Evolutionary conservation across 108 stramenopile genomes (phyloP).

Genomic region (Cyclotella cryptica): DNA sequence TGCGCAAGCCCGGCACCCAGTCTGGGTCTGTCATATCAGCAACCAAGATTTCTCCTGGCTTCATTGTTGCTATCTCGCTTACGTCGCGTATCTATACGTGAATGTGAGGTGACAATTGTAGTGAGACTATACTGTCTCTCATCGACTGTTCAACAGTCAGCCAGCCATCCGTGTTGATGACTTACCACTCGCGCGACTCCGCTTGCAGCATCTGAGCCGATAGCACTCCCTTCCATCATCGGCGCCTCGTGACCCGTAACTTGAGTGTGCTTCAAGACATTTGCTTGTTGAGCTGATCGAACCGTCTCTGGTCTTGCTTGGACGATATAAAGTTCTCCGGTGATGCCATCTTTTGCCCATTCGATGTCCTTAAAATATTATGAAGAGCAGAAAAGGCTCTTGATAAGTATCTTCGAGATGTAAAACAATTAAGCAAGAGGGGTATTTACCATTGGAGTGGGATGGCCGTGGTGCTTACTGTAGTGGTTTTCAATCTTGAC

Average conservation of each 20-base stretch:
- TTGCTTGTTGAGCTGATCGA: constrained; percentile 33
- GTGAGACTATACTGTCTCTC: neutral
- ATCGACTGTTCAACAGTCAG: neutral
- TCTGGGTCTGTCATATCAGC: constrained; percentile 58
- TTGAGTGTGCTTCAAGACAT: constrained; percentile 43
- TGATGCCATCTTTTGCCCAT: constrained; percentile 56
- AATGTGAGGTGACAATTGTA: neutral
- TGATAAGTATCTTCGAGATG: neutral
- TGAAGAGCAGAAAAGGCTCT: neutral
- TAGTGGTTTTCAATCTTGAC: constrained; percentile 58
- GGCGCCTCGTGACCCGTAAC: constrained; percentile 31
- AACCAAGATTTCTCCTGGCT: constrained; percentile 43
- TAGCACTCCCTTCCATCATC: constrained; percentile 44
- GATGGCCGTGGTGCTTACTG: constrained; percentile 30
- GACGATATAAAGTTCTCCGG: constrained; percentile 57
- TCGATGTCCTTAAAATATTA: constrained; percentile 45
- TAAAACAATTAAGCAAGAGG: neutral
- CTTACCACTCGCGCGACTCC: constrained; percentile 35
- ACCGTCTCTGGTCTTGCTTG: constrained; percentile 59
- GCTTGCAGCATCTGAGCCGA: constrained; percentile 52
- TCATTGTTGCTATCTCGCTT: constrained; percentile 35
- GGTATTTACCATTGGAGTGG: constrained; percentile 41
- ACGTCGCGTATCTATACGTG: constrained; percentile 42
- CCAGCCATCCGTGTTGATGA: neutral
- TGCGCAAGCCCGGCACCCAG: constrained; percentile 46